Conservation (phyloP, 352 stramenopile genomes). For the Lagenidium giganteum region DNA sequence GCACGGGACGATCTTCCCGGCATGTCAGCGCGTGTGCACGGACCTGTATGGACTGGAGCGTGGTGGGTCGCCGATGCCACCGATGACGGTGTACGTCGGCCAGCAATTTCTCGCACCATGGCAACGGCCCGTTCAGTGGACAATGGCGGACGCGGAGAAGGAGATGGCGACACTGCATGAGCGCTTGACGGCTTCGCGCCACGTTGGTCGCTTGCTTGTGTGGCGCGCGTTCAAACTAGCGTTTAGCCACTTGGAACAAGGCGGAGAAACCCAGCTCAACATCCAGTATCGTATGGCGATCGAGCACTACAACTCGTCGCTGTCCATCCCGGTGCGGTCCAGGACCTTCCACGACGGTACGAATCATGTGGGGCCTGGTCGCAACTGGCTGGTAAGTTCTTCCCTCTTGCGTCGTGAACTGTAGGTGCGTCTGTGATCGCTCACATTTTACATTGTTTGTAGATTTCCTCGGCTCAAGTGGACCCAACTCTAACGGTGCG, state of each 20-base stretch:
- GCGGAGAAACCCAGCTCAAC: slow-evolving; percentile 32
- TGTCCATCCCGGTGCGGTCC: slow-evolving; percentile 28
- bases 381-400: slow-evolving; percentile 53
- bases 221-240: slow-evolving; percentile 31
- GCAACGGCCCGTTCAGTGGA: slow-evolving; percentile 34
- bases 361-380: slow-evolving; percentile 26
- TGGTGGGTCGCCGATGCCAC: slow-evolving; percentile 23
- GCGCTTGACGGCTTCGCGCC: slow-evolving; percentile 12
- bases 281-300: slow-evolving; percentile 50
- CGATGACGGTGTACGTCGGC: slow-evolving; percentile 48
- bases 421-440: too few relatives aligned
- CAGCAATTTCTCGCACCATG: slow-evolving; percentile 32
- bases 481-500: too few relatives aligned
- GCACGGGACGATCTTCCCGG: slow-evolving; percentile 36
- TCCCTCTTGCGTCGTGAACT: too few relatives aligned
- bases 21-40: slow-evolving; percentile 28
- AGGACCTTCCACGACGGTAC: slow-evolving; percentile 24
- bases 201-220: slow-evolving; percentile 3
- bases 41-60: slow-evolving; percentile 32
- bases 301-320: slow-evolving; percentile 50
- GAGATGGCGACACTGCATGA: slow-evolving; percentile 27
- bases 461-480: too few relatives aligned
- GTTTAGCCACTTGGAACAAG: slow-evolving; percentile 29
- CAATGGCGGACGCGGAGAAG: slow-evolving; percentile 31
- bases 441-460: too few relatives aligned